These are phyloP conservation scores for Agaricus subrufescens DNA, from an alignment of 768 basidiomycete genomes.

Conservation along the genomic window DNA sequence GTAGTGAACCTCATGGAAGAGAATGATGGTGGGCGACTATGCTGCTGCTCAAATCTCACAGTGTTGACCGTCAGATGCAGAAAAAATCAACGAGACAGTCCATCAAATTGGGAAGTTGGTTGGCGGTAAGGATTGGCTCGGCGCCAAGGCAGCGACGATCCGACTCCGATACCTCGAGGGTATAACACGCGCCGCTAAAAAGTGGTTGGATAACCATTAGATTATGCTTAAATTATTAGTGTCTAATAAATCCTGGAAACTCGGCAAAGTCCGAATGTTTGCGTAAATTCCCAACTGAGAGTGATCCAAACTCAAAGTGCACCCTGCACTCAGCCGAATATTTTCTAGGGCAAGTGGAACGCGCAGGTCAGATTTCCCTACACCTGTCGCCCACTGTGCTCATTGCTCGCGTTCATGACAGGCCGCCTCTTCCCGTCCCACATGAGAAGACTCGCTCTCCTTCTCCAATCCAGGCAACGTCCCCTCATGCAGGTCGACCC, in stretches of 20 bases:
- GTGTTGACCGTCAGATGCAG: constrained; percentile 28
- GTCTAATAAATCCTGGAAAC: not conserved
- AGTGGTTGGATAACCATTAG: constrained; percentile 29
- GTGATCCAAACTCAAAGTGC: not conserved
- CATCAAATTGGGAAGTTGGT: constrained; percentile 45
- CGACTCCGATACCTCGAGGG: constrained; percentile 71
- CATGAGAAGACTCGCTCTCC: constrained; percentile 47
- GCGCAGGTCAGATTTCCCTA: constrained; percentile 13
- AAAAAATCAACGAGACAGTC: constrained; percentile 43
- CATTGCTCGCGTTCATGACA: not conserved
- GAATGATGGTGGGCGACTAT: constrained; percentile 45
- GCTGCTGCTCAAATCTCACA: not conserved
- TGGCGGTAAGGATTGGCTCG: constrained; percentile 45
- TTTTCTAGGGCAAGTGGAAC: not conserved
- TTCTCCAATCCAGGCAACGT: constrained; percentile 45
- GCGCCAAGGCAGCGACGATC: constrained; percentile 55
- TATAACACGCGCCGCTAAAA: constrained; percentile 48
- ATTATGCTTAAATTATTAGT: not conserved
- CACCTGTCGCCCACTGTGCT: not conserved
- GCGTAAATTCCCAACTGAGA: constrained; percentile 1
- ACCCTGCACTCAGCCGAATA: not conserved
- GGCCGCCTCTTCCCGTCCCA: constrained; percentile 14
- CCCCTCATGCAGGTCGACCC: constrained; percentile 59
- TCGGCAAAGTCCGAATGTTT: constrained; percentile 11
- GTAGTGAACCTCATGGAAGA: constrained; percentile 46